Evolutionary conservation across 805 yeast genomes (phyloP).

Genomic region (Candida vartiovaarae): DNA sequence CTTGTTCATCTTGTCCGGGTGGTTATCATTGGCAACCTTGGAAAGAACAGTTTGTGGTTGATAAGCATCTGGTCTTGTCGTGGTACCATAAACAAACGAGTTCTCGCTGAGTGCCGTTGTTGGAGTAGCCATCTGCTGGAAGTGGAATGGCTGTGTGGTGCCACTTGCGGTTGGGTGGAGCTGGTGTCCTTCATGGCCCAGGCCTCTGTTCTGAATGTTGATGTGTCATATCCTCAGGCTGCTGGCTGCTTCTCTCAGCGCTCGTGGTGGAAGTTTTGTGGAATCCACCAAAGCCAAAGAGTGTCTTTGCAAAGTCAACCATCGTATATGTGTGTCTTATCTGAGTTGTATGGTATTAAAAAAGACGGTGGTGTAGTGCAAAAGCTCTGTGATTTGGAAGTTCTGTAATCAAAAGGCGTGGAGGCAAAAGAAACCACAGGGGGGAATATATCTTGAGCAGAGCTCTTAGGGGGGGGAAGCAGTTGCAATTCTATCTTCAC

Average conservation of each 20-base stretch:
- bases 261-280: slow-evolving; percentile 14
- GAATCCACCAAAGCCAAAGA: slow-evolving; percentile 30
- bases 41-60: slow-evolving; percentile 29
- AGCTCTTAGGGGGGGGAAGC: too few relatives aligned
- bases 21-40: slow-evolving; percentile 23
- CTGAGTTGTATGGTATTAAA: background rate
- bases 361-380: background rate
- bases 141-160: slow-evolving; percentile 22
- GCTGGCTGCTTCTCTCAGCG: slow-evolving; percentile 7
- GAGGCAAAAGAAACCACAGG: slow-evolving; percentile 5
- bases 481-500: too few relatives aligned
- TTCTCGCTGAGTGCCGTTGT: slow-evolving; percentile 62
- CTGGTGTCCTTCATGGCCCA: slow-evolving; percentile 8
- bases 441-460: background rate
- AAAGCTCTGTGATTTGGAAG: too few relatives aligned
- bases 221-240: background rate
- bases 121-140: slow-evolving; percentile 48
- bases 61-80: slow-evolving; percentile 33
- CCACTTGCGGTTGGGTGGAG: slow-evolving; percentile 2
- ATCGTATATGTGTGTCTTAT: slow-evolving; percentile 12
- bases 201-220: slow-evolving; percentile 4
- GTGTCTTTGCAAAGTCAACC: slow-evolving; percentile 34
- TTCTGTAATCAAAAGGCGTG: background rate
- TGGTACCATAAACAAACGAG: slow-evolving; percentile 65
- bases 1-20: slow-evolving; percentile 2